Conservation (phyloP, 345 rosid genomes). For the Eucalyptus pumila region DNA sequence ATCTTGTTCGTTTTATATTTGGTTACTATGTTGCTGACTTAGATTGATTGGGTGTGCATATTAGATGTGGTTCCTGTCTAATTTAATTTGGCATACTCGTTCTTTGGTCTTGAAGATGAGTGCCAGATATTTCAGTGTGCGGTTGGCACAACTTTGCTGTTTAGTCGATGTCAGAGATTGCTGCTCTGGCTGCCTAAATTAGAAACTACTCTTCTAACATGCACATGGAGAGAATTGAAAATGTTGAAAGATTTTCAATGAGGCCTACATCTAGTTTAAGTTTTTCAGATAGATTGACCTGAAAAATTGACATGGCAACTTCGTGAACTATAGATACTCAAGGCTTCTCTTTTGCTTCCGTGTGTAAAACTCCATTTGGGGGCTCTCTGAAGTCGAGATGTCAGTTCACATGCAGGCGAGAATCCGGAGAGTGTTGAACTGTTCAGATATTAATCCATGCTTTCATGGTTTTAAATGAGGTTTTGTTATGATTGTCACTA, state of each 20-base stretch:
- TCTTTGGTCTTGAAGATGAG: neutral
- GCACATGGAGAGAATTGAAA: neutral
- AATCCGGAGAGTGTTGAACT: neutral
- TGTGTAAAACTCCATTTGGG: neutral
- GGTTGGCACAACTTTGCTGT: neutral
- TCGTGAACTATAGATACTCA: neutral
- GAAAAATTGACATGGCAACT: neutral
- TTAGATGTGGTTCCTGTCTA: neutral
- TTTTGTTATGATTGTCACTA: neutral
- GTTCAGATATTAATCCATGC: neutral
- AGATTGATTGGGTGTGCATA: neutral
- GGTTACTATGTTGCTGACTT: neutral
- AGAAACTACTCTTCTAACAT: neutral
- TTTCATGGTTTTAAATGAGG: neutral
- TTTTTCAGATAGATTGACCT: neutral
- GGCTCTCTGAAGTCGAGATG: neutral
- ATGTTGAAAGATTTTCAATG: neutral
- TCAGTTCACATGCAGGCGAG: neutral
- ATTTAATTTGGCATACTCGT: neutral
- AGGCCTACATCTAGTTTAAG: neutral
- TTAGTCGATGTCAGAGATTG: neutral
- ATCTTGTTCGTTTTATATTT: neutral
- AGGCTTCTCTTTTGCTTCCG: neutral
- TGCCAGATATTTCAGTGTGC: neutral
- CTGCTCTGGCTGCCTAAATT: neutral